A percentile compares a stretch with the other conserved stretches of the same genome.
phyloP scores from a whole-genome alignment of 1,284 basidiomycete species.

The Cutaneotrichosporon curvatum region DNA sequence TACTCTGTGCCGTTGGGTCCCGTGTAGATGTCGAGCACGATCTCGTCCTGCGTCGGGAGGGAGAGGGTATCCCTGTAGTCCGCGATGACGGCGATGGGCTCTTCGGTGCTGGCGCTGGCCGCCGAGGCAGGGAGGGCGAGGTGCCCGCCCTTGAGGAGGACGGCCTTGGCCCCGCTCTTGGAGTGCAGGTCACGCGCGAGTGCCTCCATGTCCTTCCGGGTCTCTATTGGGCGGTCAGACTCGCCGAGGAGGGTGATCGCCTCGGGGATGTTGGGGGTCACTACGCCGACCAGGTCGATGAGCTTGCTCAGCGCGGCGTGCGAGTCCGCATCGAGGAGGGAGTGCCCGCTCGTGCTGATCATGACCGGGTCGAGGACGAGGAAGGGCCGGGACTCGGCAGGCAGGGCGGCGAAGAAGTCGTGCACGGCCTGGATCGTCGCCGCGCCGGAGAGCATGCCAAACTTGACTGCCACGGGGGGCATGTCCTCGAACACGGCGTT shows the following conservation, averaged over 20 bases:
- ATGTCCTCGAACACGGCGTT: slow-evolving; percentile 61
- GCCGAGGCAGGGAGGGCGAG: slow-evolving; percentile 51
- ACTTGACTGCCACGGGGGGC: slow-evolving; percentile 70
- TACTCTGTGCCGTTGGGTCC: slow-evolving; percentile 49
- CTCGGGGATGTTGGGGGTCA: slow-evolving; percentile 86
- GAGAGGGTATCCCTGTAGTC: slow-evolving; percentile 13
- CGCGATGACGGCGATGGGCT: slow-evolving; percentile 21
- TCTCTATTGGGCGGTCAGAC: slow-evolving; percentile 43
- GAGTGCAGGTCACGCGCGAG: slow-evolving; percentile 55
- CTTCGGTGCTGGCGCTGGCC: slow-evolving; percentile 38
- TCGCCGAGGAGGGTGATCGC: slow-evolving; percentile 53
- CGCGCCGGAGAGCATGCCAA: slow-evolving; percentile 68
- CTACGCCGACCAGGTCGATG: slow-evolving; percentile 63
- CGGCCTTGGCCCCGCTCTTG: slow-evolving; percentile 53
- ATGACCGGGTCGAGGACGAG: slow-evolving; percentile 85
- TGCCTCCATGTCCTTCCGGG: slow-evolving; percentile 58
- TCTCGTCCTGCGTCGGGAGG: slow-evolving; percentile 12
- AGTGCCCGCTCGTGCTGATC: slow-evolving; percentile 85
- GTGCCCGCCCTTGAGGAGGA: slow-evolving; percentile 87
- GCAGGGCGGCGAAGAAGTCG: slow-evolving; percentile 23
- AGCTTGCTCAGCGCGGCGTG: slow-evolving; percentile 52
- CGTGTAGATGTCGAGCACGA: slow-evolving; percentile 73
- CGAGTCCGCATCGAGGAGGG: slow-evolving; percentile 57
- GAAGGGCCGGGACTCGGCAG: slow-evolving; percentile 42
- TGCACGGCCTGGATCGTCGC: slow-evolving; percentile 46